phyloP scores from a whole-genome alignment of 768 basidiomycete genomes.

The Royoungia palumana region DNA sequence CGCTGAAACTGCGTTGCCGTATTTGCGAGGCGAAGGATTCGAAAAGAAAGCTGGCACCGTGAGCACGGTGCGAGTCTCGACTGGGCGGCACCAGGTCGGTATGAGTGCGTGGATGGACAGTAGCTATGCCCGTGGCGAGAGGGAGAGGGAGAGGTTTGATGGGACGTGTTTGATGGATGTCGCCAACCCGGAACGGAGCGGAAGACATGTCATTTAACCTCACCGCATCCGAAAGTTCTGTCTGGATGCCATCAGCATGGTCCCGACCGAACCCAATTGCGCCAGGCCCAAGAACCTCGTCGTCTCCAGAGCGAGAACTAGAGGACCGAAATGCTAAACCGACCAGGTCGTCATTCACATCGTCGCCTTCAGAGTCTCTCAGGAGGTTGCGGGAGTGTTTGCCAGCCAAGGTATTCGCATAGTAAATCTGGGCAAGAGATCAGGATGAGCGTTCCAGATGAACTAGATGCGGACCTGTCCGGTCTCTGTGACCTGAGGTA shows the following conservation, averaged over 20 bases:
- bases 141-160: slow-evolving; percentile 7
- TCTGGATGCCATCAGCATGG: not conserved
- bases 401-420: slow-evolving; percentile 84
- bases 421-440: slow-evolving; percentile 67
- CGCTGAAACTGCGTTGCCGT: slow-evolving; percentile 22
- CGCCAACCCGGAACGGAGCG: not conserved
- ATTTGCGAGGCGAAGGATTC: slow-evolving; percentile 6
- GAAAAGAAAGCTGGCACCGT: slow-evolving; percentile 6
- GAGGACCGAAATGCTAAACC: slow-evolving; percentile 48
- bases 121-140: not conserved
- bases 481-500: slow-evolving; percentile 75
- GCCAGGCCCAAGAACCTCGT: slow-evolving; percentile 40
- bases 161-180: not conserved
- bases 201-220: not conserved
- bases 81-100: slow-evolving; percentile 18
- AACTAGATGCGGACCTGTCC: slow-evolving; percentile 61
- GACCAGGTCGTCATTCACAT: slow-evolving; percentile 54
- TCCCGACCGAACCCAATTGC: slow-evolving; percentile 1
- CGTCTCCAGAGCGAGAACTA: slow-evolving; percentile 48
- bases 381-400: slow-evolving; percentile 80
- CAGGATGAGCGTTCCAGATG: not conserved
- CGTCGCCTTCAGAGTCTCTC: slow-evolving; percentile 56
- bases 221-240: not conserved
- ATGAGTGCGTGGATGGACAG: slow-evolving; percentile 22
- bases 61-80: slow-evolving; percentile 8